These are phyloP conservation scores for Puccinia hordei DNA, from an alignment of 1,284 basidiomycete genomes.

Conservation along the genomic window DNA sequence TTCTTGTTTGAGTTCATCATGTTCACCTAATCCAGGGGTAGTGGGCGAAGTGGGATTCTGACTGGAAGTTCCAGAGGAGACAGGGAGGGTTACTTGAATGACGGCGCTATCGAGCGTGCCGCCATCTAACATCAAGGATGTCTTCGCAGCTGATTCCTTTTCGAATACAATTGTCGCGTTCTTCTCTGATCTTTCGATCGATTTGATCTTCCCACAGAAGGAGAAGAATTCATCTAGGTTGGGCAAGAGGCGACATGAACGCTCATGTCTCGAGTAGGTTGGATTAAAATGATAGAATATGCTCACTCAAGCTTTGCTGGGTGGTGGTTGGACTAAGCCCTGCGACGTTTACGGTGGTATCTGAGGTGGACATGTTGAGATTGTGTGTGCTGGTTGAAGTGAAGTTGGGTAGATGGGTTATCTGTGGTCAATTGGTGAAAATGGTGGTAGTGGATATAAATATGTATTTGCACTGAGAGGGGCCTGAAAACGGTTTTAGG, in stretches of 20 bases:
- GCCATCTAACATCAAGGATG: conserved; percentile 68
- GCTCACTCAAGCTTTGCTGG: conserved; percentile 67
- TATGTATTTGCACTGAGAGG: too few relatives aligned
- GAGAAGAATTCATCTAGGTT: conserved; percentile 44
- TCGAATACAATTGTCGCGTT: conserved; percentile 59
- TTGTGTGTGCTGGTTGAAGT: background rate
- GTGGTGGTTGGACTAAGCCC: conserved; percentile 68
- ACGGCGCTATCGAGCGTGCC: conserved; percentile 56
- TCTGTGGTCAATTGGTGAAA: too few relatives aligned
- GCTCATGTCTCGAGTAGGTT: background rate
- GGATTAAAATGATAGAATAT: background rate
- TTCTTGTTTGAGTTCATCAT: conserved; percentile 67
- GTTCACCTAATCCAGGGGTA: conserved; percentile 57
- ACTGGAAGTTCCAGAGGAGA: conserved; percentile 53
- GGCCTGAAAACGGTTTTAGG: background rate
- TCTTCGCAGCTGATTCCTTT: conserved; percentile 74
- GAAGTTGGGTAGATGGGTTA: background rate
- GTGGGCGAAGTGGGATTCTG: conserved; percentile 63
- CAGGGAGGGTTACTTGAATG: conserved; percentile 66
- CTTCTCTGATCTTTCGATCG: conserved; percentile 41
- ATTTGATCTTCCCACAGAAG: conserved; percentile 49
- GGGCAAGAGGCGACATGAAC: background rate
- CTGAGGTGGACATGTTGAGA: conserved; percentile 21
- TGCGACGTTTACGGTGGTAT: conserved; percentile 62
- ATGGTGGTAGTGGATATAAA: too few relatives aligned